These are phyloP conservation scores for Sequoiadendron giganteum DNA, from an alignment of 75 land plant species.

Conservation along the genomic window DNA sequence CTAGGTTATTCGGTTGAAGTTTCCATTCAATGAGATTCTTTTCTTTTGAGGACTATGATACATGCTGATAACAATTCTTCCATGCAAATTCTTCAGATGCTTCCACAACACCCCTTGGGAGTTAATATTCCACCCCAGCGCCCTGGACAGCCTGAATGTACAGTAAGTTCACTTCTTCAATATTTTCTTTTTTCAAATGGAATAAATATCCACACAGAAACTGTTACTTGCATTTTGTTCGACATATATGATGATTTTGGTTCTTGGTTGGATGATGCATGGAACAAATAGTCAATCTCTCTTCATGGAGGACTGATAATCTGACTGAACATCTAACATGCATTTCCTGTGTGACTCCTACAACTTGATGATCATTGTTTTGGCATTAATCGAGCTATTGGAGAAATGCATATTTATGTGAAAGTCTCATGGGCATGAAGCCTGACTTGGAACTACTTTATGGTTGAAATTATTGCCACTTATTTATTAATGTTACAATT, in stretches of 20 bases:
- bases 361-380: not conserved
- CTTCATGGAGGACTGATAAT: not conserved
- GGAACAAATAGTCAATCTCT: not conserved
- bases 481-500: too few species aligned
- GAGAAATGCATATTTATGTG: not conserved
- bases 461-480: not conserved
- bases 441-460: not conserved
- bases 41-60: not conserved
- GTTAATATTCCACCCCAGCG: constrained; percentile 64
- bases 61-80: not conserved
- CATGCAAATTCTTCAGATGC: not conserved
- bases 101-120: constrained; percentile 30
- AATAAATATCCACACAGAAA: not conserved
- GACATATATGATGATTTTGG: not conserved
- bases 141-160: constrained; percentile 76
- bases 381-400: not conserved
- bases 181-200: not conserved
- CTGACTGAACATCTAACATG: not conserved
- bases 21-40: not conserved
- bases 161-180: constrained; percentile 37
- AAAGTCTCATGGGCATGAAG: not conserved
- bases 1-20: not conserved
- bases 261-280: not conserved
- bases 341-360: not conserved
- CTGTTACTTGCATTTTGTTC: not conserved